phyloP scores from a whole-genome alignment of 225 moss, liverwort and hornwort genomes.

The Bryoerythrophyllum caledonicum region DNA sequence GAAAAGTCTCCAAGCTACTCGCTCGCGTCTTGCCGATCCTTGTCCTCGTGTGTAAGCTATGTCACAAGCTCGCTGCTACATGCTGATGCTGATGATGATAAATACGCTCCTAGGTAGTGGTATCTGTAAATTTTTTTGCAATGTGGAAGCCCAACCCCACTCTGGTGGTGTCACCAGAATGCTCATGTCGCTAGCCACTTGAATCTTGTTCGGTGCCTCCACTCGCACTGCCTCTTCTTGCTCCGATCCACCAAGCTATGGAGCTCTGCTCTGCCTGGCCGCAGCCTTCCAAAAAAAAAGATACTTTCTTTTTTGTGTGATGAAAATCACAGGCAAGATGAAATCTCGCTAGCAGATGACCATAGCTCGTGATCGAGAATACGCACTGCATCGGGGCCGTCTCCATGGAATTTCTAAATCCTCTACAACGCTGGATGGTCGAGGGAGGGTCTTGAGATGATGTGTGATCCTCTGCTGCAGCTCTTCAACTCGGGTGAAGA shows the following conservation, averaged over 20 bases:
- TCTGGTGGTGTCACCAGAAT: constrained; percentile 35
- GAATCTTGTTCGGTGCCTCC: constrained; percentile 47
- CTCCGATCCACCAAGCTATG: constrained; percentile 40
- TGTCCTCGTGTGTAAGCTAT: constrained; percentile 20
- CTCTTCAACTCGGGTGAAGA: not conserved
- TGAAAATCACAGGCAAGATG: constrained; percentile 30
- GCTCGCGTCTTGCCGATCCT: constrained; percentile 26
- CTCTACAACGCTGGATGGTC: constrained; percentile 28
- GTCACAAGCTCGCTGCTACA: constrained; percentile 25
- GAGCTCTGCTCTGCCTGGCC: constrained; percentile 34
- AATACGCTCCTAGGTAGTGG: constrained; percentile 27
- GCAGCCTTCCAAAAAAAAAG: not conserved
- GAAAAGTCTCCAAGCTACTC: constrained; percentile 30
- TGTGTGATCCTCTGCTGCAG: constrained; percentile 6
- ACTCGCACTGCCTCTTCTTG: constrained; percentile 44
- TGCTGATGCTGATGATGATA: constrained; percentile 4
- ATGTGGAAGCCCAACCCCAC: constrained; percentile 46
- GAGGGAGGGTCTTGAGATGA: not conserved
- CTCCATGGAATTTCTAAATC: constrained; percentile 41
- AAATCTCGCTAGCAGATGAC: constrained; percentile 39
- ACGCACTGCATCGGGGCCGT: constrained; percentile 50
- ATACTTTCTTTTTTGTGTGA: constrained; percentile 19
- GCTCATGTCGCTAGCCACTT: constrained; percentile 49
- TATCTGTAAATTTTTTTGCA: constrained; percentile 24
- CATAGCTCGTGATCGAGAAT: constrained; percentile 44